Evolutionary conservation across 768 basidiomycete genomes (phyloP).

Genomic region (Suillus brevipes): DNA sequence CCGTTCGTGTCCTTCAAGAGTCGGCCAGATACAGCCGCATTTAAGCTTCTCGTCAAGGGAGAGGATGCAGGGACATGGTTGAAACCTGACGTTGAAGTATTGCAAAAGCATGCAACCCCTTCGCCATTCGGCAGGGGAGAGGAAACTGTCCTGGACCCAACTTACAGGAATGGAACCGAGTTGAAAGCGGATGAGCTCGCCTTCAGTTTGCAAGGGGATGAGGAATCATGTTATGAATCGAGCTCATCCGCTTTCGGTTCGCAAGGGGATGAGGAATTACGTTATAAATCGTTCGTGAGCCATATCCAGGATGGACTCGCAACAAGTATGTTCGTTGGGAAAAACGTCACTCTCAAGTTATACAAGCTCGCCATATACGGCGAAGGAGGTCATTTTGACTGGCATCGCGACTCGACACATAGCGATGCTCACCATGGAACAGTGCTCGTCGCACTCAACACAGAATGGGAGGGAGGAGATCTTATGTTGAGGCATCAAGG

Average conservation of each 20-base stretch:
- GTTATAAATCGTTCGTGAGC: accelerated
- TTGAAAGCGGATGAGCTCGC: background rate
- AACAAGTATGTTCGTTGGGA: background rate
- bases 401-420: slow-evolving; percentile 1
- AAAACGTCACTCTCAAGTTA: background rate
- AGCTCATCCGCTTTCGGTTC: too few species aligned
- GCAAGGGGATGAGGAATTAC: too few species aligned
- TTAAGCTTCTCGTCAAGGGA: background rate
- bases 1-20: background rate
- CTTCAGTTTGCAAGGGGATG: background rate
- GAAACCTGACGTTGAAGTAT: background rate
- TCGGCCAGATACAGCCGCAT: too few species aligned
- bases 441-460: background rate
- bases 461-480: background rate
- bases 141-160: background rate
- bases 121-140: background rate
- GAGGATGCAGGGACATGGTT: background rate
- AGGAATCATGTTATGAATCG: too few species aligned
- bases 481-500: background rate
- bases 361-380: background rate
- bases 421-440: background rate
- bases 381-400: slow-evolving; percentile 1
- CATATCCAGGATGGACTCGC: background rate
- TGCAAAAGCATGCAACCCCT: background rate
- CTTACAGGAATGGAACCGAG: background rate